phyloP scores from a whole-genome alignment of 2,329 filamentous ascomycete genomes.

The Aspergillaceae sp. region DNA sequence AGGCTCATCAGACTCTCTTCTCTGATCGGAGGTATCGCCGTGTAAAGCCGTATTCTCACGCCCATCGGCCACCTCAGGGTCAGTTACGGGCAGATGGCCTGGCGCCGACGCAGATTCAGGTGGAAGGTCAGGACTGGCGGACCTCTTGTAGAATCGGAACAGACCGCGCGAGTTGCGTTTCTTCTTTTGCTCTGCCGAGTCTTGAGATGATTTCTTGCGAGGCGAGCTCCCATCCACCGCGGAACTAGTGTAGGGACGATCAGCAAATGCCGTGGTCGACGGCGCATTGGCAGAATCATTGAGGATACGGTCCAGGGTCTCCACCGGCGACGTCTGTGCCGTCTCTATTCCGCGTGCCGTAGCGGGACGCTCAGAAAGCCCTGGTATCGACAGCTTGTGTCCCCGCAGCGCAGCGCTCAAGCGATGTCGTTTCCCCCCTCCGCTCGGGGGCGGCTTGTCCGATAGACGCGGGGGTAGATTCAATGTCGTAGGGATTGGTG shows the following conservation, averaged over 20 bases:
- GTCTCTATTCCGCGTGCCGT: not conserved
- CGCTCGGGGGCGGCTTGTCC: slow-evolving; percentile 52
- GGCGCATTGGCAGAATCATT: slow-evolving; percentile 82
- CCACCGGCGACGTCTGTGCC: slow-evolving; percentile 70
- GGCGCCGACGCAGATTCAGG: slow-evolving; percentile 7
- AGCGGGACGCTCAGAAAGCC: not conserved
- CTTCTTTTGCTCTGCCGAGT: slow-evolving; percentile 19
- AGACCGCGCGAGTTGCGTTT: slow-evolving; percentile 23
- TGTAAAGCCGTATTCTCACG: slow-evolving; percentile 14
- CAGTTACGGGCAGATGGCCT: slow-evolving; percentile 8
- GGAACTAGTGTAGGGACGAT: slow-evolving; percentile 68
- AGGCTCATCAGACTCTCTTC: slow-evolving; percentile 11
- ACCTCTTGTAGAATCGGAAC: slow-evolving; percentile 14
- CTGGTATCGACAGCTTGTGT: slow-evolving; percentile 33
- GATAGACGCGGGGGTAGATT: slow-evolving; percentile 86
- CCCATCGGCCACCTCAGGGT: slow-evolving; percentile 13
- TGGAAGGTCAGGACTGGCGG: slow-evolving; percentile 10
- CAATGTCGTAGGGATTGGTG: slow-evolving; percentile 85
- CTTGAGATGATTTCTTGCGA: slow-evolving; percentile 18
- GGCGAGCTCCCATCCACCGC: slow-evolving; percentile 60
- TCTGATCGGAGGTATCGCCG: slow-evolving; percentile 7
- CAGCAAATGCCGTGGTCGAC: slow-evolving; percentile 73
- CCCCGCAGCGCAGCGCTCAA: slow-evolving; percentile 53
- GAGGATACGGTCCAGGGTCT: slow-evolving; percentile 82
- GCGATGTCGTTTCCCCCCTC: slow-evolving; percentile 63